Conservation (phyloP, 495 filamentous ascomycete species). For the Hypoxylon fragiforme region DNA sequence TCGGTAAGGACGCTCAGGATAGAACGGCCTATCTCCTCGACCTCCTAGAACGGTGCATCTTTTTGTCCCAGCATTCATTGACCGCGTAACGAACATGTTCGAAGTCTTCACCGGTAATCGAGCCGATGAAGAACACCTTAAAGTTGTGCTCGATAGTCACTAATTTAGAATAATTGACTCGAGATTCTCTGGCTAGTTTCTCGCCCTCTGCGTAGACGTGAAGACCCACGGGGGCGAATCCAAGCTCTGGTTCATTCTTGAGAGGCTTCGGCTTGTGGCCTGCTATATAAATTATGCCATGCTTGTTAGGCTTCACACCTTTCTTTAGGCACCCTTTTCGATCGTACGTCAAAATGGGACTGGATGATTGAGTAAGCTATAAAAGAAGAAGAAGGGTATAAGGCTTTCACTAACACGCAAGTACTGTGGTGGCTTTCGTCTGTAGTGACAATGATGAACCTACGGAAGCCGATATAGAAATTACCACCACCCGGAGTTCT, state of each 20-base stretch:
- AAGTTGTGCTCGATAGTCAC: conserved; percentile 54
- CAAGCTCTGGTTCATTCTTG: conserved; percentile 45
- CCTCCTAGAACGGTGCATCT: conserved; percentile 39
- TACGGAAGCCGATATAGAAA: conserved; percentile 50
- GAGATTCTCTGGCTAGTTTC: conserved; percentile 48
- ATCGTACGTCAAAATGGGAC: conserved; percentile 54
- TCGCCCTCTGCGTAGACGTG: conserved; percentile 43
- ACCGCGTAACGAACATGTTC: conserved; percentile 45
- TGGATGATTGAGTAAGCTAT: conserved; percentile 20
- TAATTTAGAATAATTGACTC: conserved; percentile 51
- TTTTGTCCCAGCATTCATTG: conserved; percentile 49
- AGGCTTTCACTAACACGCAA: conserved; percentile 49
- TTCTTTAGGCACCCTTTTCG: conserved; percentile 48
- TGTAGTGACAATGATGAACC: conserved; percentile 52
- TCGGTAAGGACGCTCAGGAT: conserved; percentile 33
- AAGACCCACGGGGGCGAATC: conserved; percentile 45
- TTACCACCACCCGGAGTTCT: conserved; percentile 32
- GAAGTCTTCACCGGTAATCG: conserved; percentile 39
- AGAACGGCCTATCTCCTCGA: conserved; percentile 36
- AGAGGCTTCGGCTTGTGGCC: conserved; percentile 36
- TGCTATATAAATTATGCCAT: conserved; percentile 48
- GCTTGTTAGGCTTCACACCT: conserved; percentile 50
- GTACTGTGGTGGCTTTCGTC: conserved; percentile 51
- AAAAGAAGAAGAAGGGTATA: neutral
- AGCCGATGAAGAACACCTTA: conserved; percentile 50